phyloP scores from a whole-genome alignment of 768 basidiomycete species.

The Nidularia sp. region DNA sequence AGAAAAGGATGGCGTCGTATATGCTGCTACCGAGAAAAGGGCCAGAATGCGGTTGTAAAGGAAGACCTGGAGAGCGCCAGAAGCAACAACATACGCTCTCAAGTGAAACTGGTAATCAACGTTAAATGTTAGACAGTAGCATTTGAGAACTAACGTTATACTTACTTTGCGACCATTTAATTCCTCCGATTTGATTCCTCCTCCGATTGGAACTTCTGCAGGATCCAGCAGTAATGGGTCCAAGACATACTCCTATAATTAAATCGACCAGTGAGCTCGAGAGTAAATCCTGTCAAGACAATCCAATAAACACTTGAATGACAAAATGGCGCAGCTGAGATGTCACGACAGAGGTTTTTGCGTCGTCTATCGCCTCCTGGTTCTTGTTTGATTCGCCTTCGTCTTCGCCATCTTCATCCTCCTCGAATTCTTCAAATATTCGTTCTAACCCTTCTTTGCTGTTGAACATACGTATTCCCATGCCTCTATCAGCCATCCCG shows the following conservation, averaged over 20 bases:
- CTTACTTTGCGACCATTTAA: conserved; percentile 58
- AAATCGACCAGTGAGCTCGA: background rate
- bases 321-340: conserved; percentile 95
- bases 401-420: conserved; percentile 44
- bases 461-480: conserved; percentile 90
- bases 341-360: conserved; percentile 59
- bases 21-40: conserved; percentile 79
- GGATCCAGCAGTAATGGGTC: conserved; percentile 79
- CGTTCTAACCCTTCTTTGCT: conserved; percentile 63
- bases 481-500: conserved; percentile 94
- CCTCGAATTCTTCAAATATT: conserved; percentile 84
- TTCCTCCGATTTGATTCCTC: conserved; percentile 9
- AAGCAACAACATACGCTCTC: conserved; percentile 80
- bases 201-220: conserved; percentile 29
- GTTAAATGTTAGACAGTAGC: background rate
- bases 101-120: conserved; percentile 74
- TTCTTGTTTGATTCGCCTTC: conserved; percentile 30
- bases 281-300: background rate
- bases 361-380: conserved; percentile 28
- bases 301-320: conserved; percentile 63
- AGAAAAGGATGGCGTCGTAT: conserved; percentile 36
- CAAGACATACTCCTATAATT: conserved; percentile 75
- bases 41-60: conserved; percentile 82
- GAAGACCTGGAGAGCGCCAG: conserved; percentile 75
- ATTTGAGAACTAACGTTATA: background rate